A percentile compares a stretch with the other conserved stretches of the same genome.
Evolutionary conservation across 805 yeast species (phyloP).

Genomic region (Wickerhamiella dianesei): DNA sequence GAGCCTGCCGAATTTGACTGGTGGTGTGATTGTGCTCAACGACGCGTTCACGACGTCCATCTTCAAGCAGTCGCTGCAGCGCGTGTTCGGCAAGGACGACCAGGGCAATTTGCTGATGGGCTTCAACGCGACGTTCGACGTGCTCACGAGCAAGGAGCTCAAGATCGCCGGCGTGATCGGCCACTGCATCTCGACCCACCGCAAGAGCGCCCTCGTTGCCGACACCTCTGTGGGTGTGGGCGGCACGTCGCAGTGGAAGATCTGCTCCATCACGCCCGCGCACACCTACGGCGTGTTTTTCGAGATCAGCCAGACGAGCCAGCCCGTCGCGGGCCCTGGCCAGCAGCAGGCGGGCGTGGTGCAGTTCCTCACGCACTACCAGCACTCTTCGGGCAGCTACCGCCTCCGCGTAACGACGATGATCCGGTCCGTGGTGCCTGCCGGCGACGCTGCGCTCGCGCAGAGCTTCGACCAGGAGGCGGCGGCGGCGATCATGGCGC

Average conservation of each 20-base stretch:
- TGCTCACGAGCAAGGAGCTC: conserved; percentile 73
- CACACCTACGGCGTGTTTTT: conserved; percentile 84
- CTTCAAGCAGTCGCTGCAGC: conserved; percentile 80
- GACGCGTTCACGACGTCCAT: conserved; percentile 93
- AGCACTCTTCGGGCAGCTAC: conserved; percentile 86
- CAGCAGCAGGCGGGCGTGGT: conserved; percentile 27
- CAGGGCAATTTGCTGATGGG: conserved; percentile 82
- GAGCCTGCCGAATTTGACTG: conserved; percentile 67
- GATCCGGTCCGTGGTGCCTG: conserved; percentile 36
- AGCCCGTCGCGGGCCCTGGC: conserved; percentile 19
- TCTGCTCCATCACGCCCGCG: conserved; percentile 73
- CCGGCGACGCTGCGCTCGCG: conserved; percentile 42
- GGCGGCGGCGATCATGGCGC: conserved; percentile 85
- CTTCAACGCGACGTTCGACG: conserved; percentile 77
- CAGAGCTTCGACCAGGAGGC: conserved; percentile 94
- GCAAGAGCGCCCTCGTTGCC: conserved; percentile 55
- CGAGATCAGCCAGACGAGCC: conserved; percentile 41
- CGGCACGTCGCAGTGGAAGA: conserved; percentile 76
- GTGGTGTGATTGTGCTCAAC: conserved; percentile 76
- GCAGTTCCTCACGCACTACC: conserved; percentile 85
- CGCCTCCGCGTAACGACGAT: conserved; percentile 86
- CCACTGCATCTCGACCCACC: conserved; percentile 60
- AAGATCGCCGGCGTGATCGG: conserved; percentile 91
- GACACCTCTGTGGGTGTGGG: conserved; percentile 93
- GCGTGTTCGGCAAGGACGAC: conserved; percentile 75